Evolutionary conservation across 768 basidiomycete species (phyloP).

Genomic region (Rhodocollybia butyracea): DNA sequence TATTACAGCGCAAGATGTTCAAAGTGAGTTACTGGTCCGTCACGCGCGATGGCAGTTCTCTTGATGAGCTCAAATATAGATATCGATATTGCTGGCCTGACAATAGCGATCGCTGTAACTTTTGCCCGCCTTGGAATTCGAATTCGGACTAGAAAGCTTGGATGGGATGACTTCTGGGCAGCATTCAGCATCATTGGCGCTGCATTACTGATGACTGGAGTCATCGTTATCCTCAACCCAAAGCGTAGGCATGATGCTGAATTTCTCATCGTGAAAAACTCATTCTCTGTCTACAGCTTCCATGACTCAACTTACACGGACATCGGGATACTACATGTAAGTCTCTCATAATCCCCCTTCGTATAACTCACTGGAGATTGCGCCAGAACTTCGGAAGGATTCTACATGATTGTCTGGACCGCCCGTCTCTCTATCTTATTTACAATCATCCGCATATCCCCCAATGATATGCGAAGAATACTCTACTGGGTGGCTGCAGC

Average conservation of each 20-base stretch:
- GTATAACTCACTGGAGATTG: background rate
- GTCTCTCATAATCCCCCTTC: background rate
- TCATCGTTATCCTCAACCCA: background rate
- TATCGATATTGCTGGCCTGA: background rate
- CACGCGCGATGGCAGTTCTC: too few species aligned
- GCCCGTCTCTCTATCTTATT: background rate
- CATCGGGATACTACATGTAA: slow-evolving; percentile 1
- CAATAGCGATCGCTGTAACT: background rate
- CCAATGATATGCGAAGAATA: background rate
- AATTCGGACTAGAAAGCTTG: background rate
- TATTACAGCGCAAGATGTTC: slow-evolving; percentile 1
- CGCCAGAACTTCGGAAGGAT: background rate
- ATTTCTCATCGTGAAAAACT: background rate
- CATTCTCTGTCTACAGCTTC: background rate
- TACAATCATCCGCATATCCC: background rate
- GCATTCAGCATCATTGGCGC: background rate
- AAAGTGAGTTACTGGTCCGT: background rate
- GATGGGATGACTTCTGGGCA: slow-evolving; percentile 6
- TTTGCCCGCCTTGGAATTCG: slow-evolving; percentile 1
- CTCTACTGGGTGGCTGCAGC: background rate
- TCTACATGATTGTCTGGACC: slow-evolving; percentile 3
- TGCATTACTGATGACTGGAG: background rate
- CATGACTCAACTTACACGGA: background rate
- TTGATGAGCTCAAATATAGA: background rate
- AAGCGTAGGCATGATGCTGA: background rate